These are phyloP conservation scores for Hypomyces perniciosus DNA, from an alignment of 2,329 filamentous ascomycete genomes.

Conservation along the genomic window DNA sequence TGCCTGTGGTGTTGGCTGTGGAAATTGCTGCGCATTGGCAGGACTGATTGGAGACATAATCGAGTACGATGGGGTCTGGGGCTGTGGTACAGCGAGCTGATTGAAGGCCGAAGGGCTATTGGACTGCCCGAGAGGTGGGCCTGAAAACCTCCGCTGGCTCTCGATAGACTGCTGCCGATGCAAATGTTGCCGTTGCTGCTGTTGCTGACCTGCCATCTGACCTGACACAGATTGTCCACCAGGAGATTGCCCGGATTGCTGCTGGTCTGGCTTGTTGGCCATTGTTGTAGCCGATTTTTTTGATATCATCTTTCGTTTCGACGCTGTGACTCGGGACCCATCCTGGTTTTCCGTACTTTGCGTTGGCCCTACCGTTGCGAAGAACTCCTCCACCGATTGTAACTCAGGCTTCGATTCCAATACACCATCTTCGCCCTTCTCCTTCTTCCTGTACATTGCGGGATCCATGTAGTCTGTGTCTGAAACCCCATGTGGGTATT, in stretches of 20 bases:
- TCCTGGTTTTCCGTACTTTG: constrained; percentile 41
- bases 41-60: constrained; percentile 49
- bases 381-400: constrained; percentile 93
- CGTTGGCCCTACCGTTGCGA: constrained; percentile 69
- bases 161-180: constrained; percentile 14
- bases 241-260: constrained; percentile 1
- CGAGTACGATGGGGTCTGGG: constrained; percentile 38
- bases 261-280: constrained; percentile 6
- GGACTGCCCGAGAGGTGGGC: constrained; percentile 35
- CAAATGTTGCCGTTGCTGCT: constrained; percentile 19
- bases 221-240: constrained; percentile 8
- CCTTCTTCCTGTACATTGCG: constrained; percentile 59
- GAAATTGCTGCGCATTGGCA: constrained; percentile 34
- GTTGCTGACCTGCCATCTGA: constrained; percentile 15
- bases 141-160: constrained; percentile 36
- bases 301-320: constrained; percentile 33
- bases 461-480: constrained; percentile 78
- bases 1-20: constrained; percentile 31
- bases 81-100: constrained; percentile 35
- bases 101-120: constrained; percentile 35
- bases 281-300: constrained; percentile 27
- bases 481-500: constrained; percentile 87
- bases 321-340: constrained; percentile 15
- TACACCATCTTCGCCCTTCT: constrained; percentile 79
- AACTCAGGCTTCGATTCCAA: constrained; percentile 83